Evolutionary conservation across 1,284 basidiomycete species (phyloP), one percentile per base, ranked within the genome.

Genomic region (Rhodotorula sp.): DNA sequence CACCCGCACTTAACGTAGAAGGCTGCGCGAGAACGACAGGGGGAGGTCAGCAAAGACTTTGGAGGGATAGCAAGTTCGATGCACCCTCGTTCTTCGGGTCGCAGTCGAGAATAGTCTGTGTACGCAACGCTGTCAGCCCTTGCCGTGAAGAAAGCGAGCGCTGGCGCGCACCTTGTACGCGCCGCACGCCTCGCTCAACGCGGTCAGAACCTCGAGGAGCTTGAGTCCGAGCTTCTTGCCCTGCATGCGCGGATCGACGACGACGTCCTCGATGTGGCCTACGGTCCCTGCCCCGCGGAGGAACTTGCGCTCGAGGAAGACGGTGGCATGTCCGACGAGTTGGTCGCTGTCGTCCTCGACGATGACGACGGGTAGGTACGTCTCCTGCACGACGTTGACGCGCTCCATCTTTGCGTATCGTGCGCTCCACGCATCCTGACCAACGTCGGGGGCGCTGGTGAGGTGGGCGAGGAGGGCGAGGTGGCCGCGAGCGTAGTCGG

Each of bases 181-280:
- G 19, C 76, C 76, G 37, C 64, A 46, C 7, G 27, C 9, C 64
- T 77, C 71, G 48, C 76, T 73, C 51, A 75, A 34, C 53, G 53
- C 59, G 5, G 70, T 71, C 77, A 98, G 85, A 9, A 90, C 89
- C 76, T 92, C 87, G 80, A 99, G 96, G 78, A 98, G 86, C 75
- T 89, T 86, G 82, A 92, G 83, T 0, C 96, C 96, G 44, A 99
- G 86, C 79, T 91, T 91, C 83, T 90, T 91, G 54, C 96, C 96
- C 84, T 97, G 93, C 81, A 90, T 88, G 57, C 83, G 85, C 82
- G 90, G 88, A 82, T 92, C 89, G 7, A 98, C 95, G 2, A 93
- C 94, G 75, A 99, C 97, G 81, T 99, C 96, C 83, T 99, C 96
- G 73, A 99, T 96, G 81, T 99, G 96, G 0, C 94, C 96, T 17